phyloP scores from a whole-genome alignment of 2,329 filamentous ascomycete species.

The Xylogone sp. region DNA sequence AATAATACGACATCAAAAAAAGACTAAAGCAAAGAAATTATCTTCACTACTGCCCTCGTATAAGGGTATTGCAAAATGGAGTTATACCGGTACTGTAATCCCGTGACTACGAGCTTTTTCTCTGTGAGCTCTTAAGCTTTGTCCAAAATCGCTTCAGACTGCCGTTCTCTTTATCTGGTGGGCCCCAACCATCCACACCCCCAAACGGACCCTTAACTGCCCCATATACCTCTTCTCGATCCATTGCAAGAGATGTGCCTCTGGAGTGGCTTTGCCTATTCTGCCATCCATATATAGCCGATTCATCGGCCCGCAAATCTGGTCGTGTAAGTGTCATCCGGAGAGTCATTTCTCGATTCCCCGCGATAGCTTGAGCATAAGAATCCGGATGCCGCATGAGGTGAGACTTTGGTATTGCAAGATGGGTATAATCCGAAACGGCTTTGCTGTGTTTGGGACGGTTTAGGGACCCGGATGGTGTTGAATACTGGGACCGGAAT shows the following conservation, averaged over 20 bases:
- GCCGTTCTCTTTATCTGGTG: slow-evolving; percentile 44
- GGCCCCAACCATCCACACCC: slow-evolving; percentile 35
- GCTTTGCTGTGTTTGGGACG: slow-evolving; percentile 23
- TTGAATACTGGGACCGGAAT: slow-evolving; percentile 17
- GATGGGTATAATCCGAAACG: slow-evolving; percentile 34
- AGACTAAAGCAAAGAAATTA: not conserved
- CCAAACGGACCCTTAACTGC: slow-evolving; percentile 30
- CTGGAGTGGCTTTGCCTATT: slow-evolving; percentile 30
- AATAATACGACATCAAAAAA: not conserved
- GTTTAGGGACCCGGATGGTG: not conserved
- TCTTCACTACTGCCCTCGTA: too few relatives aligned
- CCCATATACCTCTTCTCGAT: slow-evolving; percentile 50
- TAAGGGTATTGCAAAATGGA: too few relatives aligned
- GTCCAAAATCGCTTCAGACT: slow-evolving; percentile 64
- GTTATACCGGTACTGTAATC: not conserved
- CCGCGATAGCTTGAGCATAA: slow-evolving; percentile 48
- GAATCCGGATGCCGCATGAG: slow-evolving; percentile 28
- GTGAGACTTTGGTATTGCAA: slow-evolving; percentile 19
- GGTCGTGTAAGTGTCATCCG: slow-evolving; percentile 93
- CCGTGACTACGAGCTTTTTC: slow-evolving; percentile 13
- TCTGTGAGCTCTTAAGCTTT: slow-evolving; percentile 38
- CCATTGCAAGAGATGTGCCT: slow-evolving; percentile 51
- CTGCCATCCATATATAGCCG: slow-evolving; percentile 69
- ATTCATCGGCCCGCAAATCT: slow-evolving; percentile 74
- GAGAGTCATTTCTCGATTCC: slow-evolving; percentile 85